These are phyloP conservation scores for Juglanconis sp. DNA, from an alignment of 2,329 filamentous ascomycete species.

Conservation along the genomic window DNA sequence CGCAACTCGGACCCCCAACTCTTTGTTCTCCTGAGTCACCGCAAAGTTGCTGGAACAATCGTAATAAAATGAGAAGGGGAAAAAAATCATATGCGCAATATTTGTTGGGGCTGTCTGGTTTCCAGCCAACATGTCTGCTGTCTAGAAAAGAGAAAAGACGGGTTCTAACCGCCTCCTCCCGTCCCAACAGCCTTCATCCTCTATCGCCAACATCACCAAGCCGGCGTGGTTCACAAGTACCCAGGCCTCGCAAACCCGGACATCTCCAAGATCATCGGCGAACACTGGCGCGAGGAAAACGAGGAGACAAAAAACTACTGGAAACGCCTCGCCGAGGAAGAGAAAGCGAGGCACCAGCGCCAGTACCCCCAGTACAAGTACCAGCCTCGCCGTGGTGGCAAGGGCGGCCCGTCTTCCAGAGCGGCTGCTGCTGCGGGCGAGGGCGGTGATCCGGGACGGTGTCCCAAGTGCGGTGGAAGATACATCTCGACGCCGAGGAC, in stretches of 20 bases:
- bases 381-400: conserved; percentile 70
- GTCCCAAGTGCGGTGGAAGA: conserved; percentile 69
- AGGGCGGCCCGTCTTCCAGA: conserved; percentile 26
- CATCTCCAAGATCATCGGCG: conserved; percentile 94
- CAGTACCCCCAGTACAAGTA: conserved; percentile 95
- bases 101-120: neutral
- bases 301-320: conserved; percentile 76
- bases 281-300: conserved; percentile 80
- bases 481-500: conserved; percentile 62
- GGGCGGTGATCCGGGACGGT: conserved; percentile 54
- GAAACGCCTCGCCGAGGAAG: conserved; percentile 88
- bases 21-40: conserved; percentile 18
- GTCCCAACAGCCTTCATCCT: conserved; percentile 81
- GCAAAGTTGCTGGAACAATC: neutral
- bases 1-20: conserved; percentile 12
- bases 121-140: neutral
- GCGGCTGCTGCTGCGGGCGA: conserved; percentile 25
- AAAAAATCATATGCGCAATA: neutral
- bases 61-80: neutral
- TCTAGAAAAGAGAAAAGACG: neutral
- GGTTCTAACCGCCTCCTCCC: conserved; percentile 16
- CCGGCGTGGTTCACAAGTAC: conserved; percentile 73
- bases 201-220: conserved; percentile 91
- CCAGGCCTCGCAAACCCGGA: conserved; percentile 93
- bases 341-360: conserved; percentile 83